phyloP scores from a whole-genome alignment of 1,284 basidiomycete species.

The Ceratobasidium sp. region DNA sequence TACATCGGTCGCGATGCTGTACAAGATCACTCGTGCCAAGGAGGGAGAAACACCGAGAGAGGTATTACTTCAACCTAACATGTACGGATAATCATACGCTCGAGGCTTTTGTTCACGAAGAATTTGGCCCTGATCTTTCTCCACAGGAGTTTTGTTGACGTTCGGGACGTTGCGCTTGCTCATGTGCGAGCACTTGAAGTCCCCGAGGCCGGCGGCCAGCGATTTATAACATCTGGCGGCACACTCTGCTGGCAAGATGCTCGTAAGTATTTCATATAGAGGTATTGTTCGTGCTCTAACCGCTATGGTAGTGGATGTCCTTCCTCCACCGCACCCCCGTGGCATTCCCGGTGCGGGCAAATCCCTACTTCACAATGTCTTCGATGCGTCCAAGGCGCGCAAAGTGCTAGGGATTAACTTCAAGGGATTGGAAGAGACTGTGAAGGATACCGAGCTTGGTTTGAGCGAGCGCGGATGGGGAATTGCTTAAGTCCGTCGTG shows the following conservation, averaged over 20 bases:
- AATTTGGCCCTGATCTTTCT: conserved; percentile 49
- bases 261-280: conserved; percentile 17
- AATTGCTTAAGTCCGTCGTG: conserved; percentile 6
- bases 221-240: conserved; percentile 47
- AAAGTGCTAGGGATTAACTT: conserved; percentile 64
- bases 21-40: conserved; percentile 41
- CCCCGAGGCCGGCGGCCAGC: conserved; percentile 47
- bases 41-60: conserved; percentile 30
- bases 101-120: not conserved
- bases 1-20: conserved; percentile 33
- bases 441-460: conserved; percentile 61
- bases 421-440: conserved; percentile 61
- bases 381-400: conserved; percentile 59
- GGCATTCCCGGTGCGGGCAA: conserved; percentile 59
- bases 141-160: conserved; percentile 67
- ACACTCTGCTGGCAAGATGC: conserved; percentile 41
- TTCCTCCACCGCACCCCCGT: conserved; percentile 38
- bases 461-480: conserved; percentile 59
- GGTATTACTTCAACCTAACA: conserved; percentile 23
- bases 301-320: conserved; percentile 25
- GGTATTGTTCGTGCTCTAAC: not conserved
- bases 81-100: not conserved
- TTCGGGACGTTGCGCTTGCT: conserved; percentile 68
- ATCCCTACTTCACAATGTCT: conserved; percentile 56
- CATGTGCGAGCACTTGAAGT: conserved; percentile 64